These are phyloP conservation scores for Omphalotus olearius DNA, from an alignment of 1,284 basidiomycete genomes.

Conservation along the genomic window DNA sequence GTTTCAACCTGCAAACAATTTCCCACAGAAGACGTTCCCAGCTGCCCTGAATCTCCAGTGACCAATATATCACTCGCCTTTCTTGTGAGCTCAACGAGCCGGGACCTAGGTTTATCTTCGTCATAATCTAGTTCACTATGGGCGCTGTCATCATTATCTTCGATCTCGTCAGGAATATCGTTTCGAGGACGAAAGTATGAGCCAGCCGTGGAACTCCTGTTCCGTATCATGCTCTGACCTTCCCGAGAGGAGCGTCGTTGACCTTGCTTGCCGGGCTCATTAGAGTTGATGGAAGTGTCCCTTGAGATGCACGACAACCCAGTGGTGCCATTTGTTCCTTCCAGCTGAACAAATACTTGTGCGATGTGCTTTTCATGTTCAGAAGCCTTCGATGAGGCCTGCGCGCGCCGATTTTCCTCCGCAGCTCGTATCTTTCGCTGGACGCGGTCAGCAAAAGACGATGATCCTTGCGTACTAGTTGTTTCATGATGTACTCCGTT, in stretches of 20 bases:
- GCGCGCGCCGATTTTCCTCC: slow-evolving; percentile 2
- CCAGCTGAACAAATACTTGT: not conserved
- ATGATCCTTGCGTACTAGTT: slow-evolving; percentile 23
- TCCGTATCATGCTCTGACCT: not conserved
- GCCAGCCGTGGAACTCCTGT: slow-evolving; percentile 9
- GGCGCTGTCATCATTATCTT: not conserved
- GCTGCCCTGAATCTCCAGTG: not conserved
- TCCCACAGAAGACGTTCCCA: not conserved
- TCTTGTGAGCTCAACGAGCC: not conserved
- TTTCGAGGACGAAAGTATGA: slow-evolving; percentile 18
- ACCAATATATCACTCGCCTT: not conserved
- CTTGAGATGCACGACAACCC: not conserved
- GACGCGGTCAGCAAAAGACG: slow-evolving; percentile 34
- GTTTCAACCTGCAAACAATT: not conserved
- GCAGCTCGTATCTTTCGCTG: slow-evolving; percentile 30
- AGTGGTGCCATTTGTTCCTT: not conserved
- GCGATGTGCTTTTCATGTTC: not conserved
- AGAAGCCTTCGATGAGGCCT: not conserved
- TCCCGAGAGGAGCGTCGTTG: not conserved
- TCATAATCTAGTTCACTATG: not conserved
- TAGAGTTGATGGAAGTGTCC: not conserved
- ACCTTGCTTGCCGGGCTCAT: not conserved
- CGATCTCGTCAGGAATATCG: slow-evolving; percentile 16
- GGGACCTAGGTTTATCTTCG: not conserved
- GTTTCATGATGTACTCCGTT: slow-evolving; percentile 17